A percentile compares a stretch with the other conserved stretches of the same genome.
phyloP scores from a whole-genome alignment of 2,329 filamentous ascomycete species.

The Emergomyces orientalis region DNA sequence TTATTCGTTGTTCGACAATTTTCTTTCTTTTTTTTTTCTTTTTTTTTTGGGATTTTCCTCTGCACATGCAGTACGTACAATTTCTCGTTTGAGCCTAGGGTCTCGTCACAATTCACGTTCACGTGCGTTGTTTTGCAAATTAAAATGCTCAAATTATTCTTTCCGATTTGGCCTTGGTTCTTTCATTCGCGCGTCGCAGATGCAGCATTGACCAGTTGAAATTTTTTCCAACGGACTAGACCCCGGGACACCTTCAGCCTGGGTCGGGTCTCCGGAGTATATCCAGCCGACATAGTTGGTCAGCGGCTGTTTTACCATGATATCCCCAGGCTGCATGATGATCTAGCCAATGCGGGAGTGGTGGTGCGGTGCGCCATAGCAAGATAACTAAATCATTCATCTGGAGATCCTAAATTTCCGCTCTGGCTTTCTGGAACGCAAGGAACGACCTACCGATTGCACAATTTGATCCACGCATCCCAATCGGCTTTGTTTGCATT shows the following conservation, averaged over 20 bases:
- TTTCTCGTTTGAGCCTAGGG: neutral
- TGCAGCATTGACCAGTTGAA: neutral
- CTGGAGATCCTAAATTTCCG: neutral
- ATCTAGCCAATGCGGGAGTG: neutral
- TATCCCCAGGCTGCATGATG: neutral
- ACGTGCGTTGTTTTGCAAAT: neutral
- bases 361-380: neutral
- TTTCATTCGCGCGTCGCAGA: neutral
- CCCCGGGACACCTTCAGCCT: neutral
- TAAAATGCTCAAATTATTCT: neutral
- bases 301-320: no score
- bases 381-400: neutral
- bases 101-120: neutral
- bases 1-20: neutral
- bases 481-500: neutral
- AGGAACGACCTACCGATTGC: neutral
- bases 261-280: neutral
- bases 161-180: neutral
- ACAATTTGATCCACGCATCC: neutral
- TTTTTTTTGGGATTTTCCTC: neutral
- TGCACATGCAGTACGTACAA: neutral
- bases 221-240: neutral
- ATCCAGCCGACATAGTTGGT: no score
- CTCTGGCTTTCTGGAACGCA: neutral
- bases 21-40: no score